Evolutionary conservation across 768 basidiomycete genomes (phyloP).

Genomic region (Boletus huronensis): DNA sequence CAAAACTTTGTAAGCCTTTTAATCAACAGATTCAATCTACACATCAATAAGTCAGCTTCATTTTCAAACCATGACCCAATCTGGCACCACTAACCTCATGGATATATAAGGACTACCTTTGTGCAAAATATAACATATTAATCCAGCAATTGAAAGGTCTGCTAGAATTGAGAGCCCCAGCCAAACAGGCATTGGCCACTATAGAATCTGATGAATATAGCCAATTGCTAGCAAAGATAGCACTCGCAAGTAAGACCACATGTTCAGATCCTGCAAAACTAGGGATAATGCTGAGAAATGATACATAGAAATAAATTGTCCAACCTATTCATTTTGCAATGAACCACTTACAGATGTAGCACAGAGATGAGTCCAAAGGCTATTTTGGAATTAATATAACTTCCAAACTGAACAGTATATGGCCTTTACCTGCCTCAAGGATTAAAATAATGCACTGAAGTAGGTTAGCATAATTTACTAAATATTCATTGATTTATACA

Average conservation of each 20-base stretch:
- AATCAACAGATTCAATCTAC: conserved; percentile 17
- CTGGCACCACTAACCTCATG: conserved; percentile 8
- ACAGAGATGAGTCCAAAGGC: conserved; percentile 15
- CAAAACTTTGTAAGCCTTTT: conserved; percentile 16
- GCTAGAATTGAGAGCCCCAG: conserved; percentile 18
- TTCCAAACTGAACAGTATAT: neutral
- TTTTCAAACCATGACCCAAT: neutral
- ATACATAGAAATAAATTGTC: neutral
- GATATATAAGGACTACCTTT: conserved; percentile 3
- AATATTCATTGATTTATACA: neutral
- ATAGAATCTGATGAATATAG: neutral
- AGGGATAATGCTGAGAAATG: neutral
- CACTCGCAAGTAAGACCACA: conserved; percentile 3
- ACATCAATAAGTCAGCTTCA: neutral
- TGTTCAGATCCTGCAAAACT: neutral
- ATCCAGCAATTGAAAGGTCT: conserved; percentile 24
- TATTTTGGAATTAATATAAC: conserved; percentile 5
- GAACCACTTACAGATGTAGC: conserved; percentile 13
- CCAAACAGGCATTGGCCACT: conserved; percentile 25
- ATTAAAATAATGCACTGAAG: conserved; percentile 12
- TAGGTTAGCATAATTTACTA: neutral
- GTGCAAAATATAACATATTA: conserved; percentile 15
- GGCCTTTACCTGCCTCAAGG: conserved; percentile 20
- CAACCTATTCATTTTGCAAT: neutral
- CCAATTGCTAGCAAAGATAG: neutral